Evolutionary conservation across 441 rosid genomes (phyloP), one percentile per base, ranked within the genome.

Genomic region (Populus tomentosa): DNA sequence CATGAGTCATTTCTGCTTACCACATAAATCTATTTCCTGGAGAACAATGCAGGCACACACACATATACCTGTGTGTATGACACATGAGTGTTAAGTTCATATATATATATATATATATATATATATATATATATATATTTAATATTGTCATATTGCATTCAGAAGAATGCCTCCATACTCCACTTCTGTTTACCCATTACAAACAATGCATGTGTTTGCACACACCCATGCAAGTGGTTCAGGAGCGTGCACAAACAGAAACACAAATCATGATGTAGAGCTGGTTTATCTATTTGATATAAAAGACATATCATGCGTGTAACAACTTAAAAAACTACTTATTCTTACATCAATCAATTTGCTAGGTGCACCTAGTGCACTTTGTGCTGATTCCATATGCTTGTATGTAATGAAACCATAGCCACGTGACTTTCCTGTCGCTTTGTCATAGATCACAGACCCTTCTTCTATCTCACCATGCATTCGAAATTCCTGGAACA

Each of bases 401-500:
- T 90, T 94, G 80, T 50, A 94, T 46, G 94, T 85, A 63, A 92
- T 90, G 85, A 94, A 94, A 9, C 98, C 97, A 79, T 94, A 94
- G 18, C 98, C 97, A 80, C 94, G 93, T 13, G 97, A 92, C 82
- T 88, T 92, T 78, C 93, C 94, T 0, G 94, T 87, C 76, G 84
- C 80, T 77, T 92, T 92, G 83, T 94, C 97, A 78, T 85, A 85
- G 35, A 94, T 89, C 10, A 89, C 95, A 80, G 94, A 92, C 38
- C 92, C 94, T 76, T 90, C 97, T 84, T 93, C 97, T 36, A 91
- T 89, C 75, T 90, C 95, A 77, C 97, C 97, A 79, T 85, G 91
- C 67, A 80, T 78, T 75, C 5, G 86, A 80, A 93, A 93, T 69
- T 92, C 92, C 95, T 90, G 82, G 59, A 74, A 7, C 67, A 78